These are phyloP conservation scores for Entoloma clypeatum DNA, from an alignment of 1,284 basidiomycete species.

Conservation along the genomic window DNA sequence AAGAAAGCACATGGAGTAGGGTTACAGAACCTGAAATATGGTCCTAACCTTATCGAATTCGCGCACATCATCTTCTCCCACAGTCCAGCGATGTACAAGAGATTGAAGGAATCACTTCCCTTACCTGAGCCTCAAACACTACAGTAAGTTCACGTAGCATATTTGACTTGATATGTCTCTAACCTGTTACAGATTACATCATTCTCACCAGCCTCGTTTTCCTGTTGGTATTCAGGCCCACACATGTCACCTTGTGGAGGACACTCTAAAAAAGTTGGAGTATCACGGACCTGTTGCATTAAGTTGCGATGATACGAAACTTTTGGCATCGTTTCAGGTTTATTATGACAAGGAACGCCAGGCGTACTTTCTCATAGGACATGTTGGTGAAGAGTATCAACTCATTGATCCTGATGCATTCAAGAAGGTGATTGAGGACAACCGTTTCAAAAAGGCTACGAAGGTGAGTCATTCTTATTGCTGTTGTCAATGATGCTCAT, in stretches of 20 bases:
- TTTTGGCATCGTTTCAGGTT: slow-evolving; percentile 18
- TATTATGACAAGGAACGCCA: slow-evolving; percentile 21
- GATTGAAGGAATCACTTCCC: slow-evolving; percentile 22
- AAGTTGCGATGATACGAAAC: slow-evolving; percentile 30
- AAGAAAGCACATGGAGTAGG: slow-evolving; percentile 27
- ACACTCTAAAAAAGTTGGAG: slow-evolving; percentile 13
- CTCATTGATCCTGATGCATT: slow-evolving; percentile 10
- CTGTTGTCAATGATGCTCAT: background rate
- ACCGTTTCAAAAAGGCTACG: slow-evolving; percentile 15
- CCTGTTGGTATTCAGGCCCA: slow-evolving; percentile 19
- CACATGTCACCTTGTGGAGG: slow-evolving; percentile 17
- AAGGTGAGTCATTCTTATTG: slow-evolving; percentile 15
- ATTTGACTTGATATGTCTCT: background rate
- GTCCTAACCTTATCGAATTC: slow-evolving; percentile 27
- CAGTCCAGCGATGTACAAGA: slow-evolving; percentile 25
- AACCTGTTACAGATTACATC: slow-evolving; percentile 4
- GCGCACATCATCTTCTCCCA: slow-evolving; percentile 22
- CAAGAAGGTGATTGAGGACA: slow-evolving; percentile 11
- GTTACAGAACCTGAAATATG: slow-evolving; percentile 32
- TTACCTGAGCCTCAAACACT: slow-evolving; percentile 19
- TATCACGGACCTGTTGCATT: slow-evolving; percentile 25
- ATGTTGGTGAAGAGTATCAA: slow-evolving; percentile 2
- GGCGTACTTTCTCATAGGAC: slow-evolving; percentile 24
- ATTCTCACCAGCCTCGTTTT: slow-evolving; percentile 16
- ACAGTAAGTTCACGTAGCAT: slow-evolving; percentile 17